Conservation (phyloP, 2,329 filamentous ascomycete genomes). For the Fusarium pseudograminearum region DNA sequence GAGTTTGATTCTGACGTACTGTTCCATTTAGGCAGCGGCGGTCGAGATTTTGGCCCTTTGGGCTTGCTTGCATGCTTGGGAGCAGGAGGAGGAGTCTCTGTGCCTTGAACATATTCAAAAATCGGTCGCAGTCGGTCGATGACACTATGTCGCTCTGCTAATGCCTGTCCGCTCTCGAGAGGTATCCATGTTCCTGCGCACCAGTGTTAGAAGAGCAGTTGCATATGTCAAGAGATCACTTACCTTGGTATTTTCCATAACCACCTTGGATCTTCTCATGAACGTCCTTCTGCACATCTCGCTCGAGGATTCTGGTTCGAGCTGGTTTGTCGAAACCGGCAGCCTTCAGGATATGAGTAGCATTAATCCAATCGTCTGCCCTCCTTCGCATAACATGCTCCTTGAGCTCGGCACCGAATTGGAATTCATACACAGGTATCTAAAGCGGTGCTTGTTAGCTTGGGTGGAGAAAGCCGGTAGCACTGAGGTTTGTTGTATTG, state of each 20-base stretch:
- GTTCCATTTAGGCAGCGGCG: constrained; percentile 69
- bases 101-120: constrained; percentile 88
- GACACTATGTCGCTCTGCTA: constrained; percentile 89
- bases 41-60: constrained; percentile 72
- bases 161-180: constrained; percentile 79
- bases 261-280: constrained; percentile 99
- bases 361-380: constrained; percentile 97
- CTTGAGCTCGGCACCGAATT: constrained; percentile 81
- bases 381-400: constrained; percentile 96
- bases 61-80: constrained; percentile 93
- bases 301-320: constrained; percentile 91
- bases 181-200: constrained; percentile 91
- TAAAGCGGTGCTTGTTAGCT: constrained; percentile 54
- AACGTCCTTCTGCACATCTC: constrained; percentile 94
- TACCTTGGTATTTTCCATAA: constrained; percentile 98
- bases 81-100: constrained; percentile 90
- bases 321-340: constrained; percentile 98
- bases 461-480: not conserved
- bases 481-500: constrained; percentile 4
- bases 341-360: constrained; percentile 98
- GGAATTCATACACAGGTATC: constrained; percentile 96
- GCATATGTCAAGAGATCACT: constrained; percentile 21
- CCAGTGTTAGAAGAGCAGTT: constrained; percentile 15
- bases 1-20: constrained; percentile 40
- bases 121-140: constrained; percentile 86